Percentiles rank a stretch among this genome's conserved stretches.
Conservation (phyloP, 805 yeast genomes). For the Lachancea cidri region DNA sequence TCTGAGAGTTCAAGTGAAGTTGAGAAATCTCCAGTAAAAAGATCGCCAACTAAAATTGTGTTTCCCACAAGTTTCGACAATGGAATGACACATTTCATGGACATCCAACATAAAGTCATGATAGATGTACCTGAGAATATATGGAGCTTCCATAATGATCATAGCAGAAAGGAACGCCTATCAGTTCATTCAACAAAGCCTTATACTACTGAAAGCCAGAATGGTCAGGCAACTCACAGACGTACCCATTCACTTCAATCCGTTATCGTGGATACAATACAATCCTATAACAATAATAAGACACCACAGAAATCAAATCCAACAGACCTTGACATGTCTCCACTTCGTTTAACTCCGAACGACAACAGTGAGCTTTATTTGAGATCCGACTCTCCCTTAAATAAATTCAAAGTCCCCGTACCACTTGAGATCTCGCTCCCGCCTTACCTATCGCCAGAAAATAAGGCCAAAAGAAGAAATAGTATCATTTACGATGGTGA, state of each 20-base stretch:
- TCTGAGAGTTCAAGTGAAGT: background rate
- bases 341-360: constrained; percentile 10
- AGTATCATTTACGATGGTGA: constrained; percentile 36
- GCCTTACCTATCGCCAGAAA: constrained; percentile 34
- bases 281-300: constrained; percentile 6
- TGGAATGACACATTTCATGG: constrained; percentile 18
- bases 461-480: constrained; percentile 23
- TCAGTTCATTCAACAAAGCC: background rate
- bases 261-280: constrained; percentile 25
- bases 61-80: constrained; percentile 19
- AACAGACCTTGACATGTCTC: background rate
- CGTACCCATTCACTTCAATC: constrained; percentile 24
- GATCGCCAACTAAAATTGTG: constrained; percentile 29
- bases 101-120: constrained; percentile 26
- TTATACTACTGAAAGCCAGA: background rate
- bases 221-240: background rate
- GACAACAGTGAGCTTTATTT: constrained; percentile 26
- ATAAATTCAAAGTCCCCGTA: constrained; percentile 31
- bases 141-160: constrained; percentile 25
- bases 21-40: background rate
- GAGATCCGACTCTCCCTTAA: constrained; percentile 35
- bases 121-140: constrained; percentile 29
- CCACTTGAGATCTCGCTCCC: constrained; percentile 37
- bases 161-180: constrained; percentile 2
- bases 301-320: background rate